Evolutionary conservation across 257 asterid genomes (phyloP), one percentile per base, ranked within the genome.

Genomic region (Solanum sitiens): DNA sequence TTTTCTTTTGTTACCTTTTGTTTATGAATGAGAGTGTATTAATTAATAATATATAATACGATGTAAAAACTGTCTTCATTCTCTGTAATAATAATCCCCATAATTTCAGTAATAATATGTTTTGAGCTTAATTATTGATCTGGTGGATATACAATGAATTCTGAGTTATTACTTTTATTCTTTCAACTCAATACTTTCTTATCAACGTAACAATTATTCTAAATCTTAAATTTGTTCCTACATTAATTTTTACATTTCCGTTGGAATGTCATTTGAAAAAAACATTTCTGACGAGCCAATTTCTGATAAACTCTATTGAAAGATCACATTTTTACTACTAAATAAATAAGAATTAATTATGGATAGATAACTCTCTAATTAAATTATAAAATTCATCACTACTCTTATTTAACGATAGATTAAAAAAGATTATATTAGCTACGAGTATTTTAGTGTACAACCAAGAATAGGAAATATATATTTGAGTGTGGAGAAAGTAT

Each of bases 401-500:
- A 12, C 2, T 11, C 0, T n/a, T n/a, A n/a, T 63, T n/a, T 63
- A 63, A n/a, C 8, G 8, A 63, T 0, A n/a, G 0, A 63, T 63
- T 63, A n/a, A 3, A 61, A 61, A 61, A 21, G 21, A 61, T 0
- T 3, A 8, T 61, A 61, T 61, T 8, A 59, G 27, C 27, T 20
- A 20, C 11, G 0, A 59, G 1, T 59, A 59, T 20, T 20, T 18
- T 20, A 59, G 67, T 59, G 15, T 10, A 23, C 70, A 1, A 65
- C 12, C 33, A 25, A 63, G 18, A 65, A 65, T 68, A 8, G 74
- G 35, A 68, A 25, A 68, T 68, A 68, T 11, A 6, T 68, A 68
- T 16, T 16, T 68, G 25, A 56, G 76, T 45, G 40, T 13, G 74
- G 83, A 76, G 37, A 61, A 75, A 72, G 90, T 77, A 88, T 86